Evolutionary conservation across 2,329 filamentous ascomycete genomes (phyloP), one percentile per base, ranked within the genome.

Genomic region (Colletotrichum chrysophilum): DNA sequence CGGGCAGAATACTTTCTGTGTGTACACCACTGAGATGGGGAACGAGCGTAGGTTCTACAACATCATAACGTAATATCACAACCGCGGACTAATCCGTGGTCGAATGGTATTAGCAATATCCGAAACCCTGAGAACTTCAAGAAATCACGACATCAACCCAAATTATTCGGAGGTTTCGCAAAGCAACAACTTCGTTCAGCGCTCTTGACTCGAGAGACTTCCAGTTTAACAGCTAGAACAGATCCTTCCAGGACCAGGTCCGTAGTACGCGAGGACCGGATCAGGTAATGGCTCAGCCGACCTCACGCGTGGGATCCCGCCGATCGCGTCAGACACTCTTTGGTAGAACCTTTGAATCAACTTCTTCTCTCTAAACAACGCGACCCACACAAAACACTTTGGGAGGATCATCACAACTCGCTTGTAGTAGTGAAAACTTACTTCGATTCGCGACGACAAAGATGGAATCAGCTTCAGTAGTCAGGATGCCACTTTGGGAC

Each of bases 391-490:
- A 24, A 24, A 24, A 24, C 21, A 24, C 21, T 24, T 24, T 24
- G 21, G 21, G 21, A 24, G 21, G 21, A 24, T 24, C 21, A 24
- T 24, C 21, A 24, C 21, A 24, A 24, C 21, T 24, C 21, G 21
- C 9, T 18, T 43, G 3, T 13, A 12, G 4, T 3, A 16, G 55
- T 16, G 0, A 58, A 0, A 5, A 3, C 7, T 2, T 3, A 28
- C 26, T 4, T 2, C 18, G 7, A 26, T 58, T 10, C 24, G 14
- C 55, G 7, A 58, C 26, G 7, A 18, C 1, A 28, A 21, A 58
- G 2, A 58, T 58, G 55, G 55, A 58, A 58, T 28, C 55, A 58
- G 21, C 55, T 26, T 26, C 55, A 58, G 55, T 58, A 16, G 30
- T 36, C 7, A 13, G 60, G 4, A 65, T 21, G 62, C 36, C 62